Evolutionary conservation across 768 basidiomycete genomes (phyloP), one percentile per base, ranked within the genome.

Genomic region (Galerina marginata): DNA sequence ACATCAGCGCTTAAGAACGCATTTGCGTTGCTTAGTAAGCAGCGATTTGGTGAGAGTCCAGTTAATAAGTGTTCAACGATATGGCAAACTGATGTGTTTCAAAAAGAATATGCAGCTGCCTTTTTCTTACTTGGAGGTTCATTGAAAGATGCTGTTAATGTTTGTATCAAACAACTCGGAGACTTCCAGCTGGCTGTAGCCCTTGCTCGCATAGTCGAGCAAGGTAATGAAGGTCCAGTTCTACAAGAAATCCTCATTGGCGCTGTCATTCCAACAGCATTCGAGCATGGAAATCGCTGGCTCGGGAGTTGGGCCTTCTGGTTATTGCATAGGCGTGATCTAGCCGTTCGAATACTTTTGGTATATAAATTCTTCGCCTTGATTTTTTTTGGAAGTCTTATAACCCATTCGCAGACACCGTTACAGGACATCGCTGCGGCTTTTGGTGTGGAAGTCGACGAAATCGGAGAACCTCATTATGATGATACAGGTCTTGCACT

Each of bases 1-100:
- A 94, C 92, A 9, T 96, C 95, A 0, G 97, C 97, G 2, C 75
- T 93, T 59, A 99, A 99, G 79, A 99, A 99, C 72, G 97, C 97
- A 7, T 99, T 89, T 74, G 93, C 94, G 0, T 76, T 99, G 44
- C 73, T 99, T 59, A 83, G 91, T 69, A 99, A 96, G 77, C 92
- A 90, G 59, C 86, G 97, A 29, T 98, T 92, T 69, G 94, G 96
- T 96, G 50, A 44, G 90, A 15, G n/a, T 76, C 25, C 25, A 40
- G 16, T 3, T 6, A 23, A 37, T 33, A 23, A 15, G n/a, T 33
- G 33, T 45, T 6, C 9, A 10, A 48, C n/a, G 52, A 37, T 55
- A 23, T 43, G 44, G 29, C 26, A 48, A 33, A 33, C 44, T 70
- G 26, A 50, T 64, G 54, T 15, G 47, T 33, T 23, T 15, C 57